Percentiles rank a stretch among this genome's conserved stretches.
Evolutionary conservation across 106 monocot species (phyloP).

Genomic region (Dendrobium nobile): DNA sequence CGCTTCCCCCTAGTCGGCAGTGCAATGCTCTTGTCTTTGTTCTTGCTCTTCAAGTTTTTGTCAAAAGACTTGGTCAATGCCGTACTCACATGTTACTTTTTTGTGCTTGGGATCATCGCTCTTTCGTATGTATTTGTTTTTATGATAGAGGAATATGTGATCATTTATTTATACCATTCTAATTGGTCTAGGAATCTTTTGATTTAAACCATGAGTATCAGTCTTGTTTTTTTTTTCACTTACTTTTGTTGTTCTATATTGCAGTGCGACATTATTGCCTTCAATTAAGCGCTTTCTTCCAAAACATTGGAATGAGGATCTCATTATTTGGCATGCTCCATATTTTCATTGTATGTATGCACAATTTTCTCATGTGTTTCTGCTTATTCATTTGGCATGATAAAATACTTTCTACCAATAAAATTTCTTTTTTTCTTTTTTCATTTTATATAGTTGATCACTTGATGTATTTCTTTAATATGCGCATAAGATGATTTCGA

Average conservation of each 20-base stretch:
- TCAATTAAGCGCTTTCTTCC: constrained; percentile 80
- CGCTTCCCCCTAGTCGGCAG: constrained; percentile 95
- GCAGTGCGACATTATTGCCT: constrained; percentile 87
- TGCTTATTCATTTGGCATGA: neutral
- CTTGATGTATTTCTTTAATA: too few relatives aligned
- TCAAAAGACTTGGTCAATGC: constrained; percentile 98
- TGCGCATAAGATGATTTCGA: neutral
- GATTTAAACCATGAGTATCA: neutral
- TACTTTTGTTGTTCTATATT: constrained; percentile 9
- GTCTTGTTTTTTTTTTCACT: neutral
- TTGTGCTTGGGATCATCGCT: constrained; percentile 88
- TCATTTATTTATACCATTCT: neutral
- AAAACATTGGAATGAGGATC: constrained; percentile 66
- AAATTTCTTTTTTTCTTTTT: neutral
- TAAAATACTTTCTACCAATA: neutral
- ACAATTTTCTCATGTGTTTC: neutral
- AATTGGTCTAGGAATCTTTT: neutral
- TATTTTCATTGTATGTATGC: constrained; percentile 63
- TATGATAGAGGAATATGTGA: neutral
- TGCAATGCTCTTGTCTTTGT: constrained; percentile 89
- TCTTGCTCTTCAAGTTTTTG: constrained; percentile 92
- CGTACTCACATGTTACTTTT: constrained; percentile 92
- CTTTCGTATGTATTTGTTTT: constrained; percentile 45
- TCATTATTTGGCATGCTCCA: constrained; percentile 62
- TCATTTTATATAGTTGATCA: neutral